Percentiles rank a stretch among this genome's conserved stretches.
Conservation (phyloP, 1,139 yeast genomes). For the Saccharomycopsis hybrid region DNA sequence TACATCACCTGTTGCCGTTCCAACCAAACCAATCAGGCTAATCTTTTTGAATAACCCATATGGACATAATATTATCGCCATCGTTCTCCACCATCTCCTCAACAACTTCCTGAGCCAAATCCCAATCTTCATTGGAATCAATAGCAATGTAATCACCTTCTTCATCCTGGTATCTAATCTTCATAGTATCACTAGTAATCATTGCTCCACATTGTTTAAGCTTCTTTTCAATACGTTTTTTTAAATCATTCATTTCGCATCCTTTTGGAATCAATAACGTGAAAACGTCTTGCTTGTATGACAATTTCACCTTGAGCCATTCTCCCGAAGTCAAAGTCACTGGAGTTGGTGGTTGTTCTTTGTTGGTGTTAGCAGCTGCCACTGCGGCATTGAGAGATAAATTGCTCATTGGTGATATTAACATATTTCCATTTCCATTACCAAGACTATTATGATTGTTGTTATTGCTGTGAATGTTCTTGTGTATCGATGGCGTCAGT, state of each 20-base stretch:
- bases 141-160: conserved; percentile 91
- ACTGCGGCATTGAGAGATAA: background rate
- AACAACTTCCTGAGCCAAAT: conserved; percentile 36
- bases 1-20: no score
- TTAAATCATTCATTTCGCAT: conserved; percentile 29
- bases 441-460: no score
- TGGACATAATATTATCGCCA: conserved; percentile 21
- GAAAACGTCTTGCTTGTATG: conserved; percentile 34
- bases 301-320: conserved; percentile 32
- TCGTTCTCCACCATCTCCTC: conserved; percentile 20
- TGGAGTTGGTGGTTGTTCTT: conserved; percentile 15
- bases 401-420: conserved; percentile 6
- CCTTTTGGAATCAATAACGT: conserved; percentile 32
- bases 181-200: conserved; percentile 31
- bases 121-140: conserved; percentile 74
- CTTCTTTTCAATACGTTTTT: conserved; percentile 31
- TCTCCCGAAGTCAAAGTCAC: conserved; percentile 29
- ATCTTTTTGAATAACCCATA: conserved; percentile 19
- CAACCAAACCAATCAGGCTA: no score
- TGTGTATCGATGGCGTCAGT: conserved; percentile 6
- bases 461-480: background rate
- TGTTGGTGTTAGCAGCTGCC: background rate
- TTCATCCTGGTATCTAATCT: conserved; percentile 83
- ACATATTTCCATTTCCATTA: background rate
- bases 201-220: conserved; percentile 35